Evolutionary conservation across 163 green algal genomes (phyloP), one percentile per base, ranked within the genome.

Genomic region (Chloroidium sp.): DNA sequence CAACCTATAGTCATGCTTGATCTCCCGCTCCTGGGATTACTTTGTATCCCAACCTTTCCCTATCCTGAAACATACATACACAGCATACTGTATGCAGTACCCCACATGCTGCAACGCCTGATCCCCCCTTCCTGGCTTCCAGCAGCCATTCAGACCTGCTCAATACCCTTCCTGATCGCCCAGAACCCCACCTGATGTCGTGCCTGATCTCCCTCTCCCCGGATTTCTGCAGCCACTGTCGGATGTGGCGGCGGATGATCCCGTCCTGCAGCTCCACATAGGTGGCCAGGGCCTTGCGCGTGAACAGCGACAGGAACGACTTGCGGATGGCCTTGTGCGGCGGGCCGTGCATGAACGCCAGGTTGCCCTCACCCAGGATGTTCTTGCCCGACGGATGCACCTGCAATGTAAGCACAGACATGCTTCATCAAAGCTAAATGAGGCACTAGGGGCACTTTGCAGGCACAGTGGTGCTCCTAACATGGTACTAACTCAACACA

Each of bases 251-350:
- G 1, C 91, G 86, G 75, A 97, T 93, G 79, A 97, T 83, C 36
- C 80, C 85, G 82, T 97, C 93, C 85, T 97, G 88, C 78, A 95
- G 86, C 80, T 86, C 62, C 4, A 94, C 87, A 85, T 97, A 97
- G 74, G 92, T 88, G 61, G 78, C 88, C 69, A 97, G 86, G 10
- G 93, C 93, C 81, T 92, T 92, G 83, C 91, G 90, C 1, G 93
- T 97, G 91, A 97, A 97, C 1, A 97, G 90, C 6, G 90, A 90
- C 62, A 97, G 79, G 87, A 97, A 97, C 3, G 87, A 93, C 87
- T 93, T 95, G 79, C 92, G 88, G 78, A 95, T 92, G 64, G 83
- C 84, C 83, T 92, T 83, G 82, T 82, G 92, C 4, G 89, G 62
- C 0, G 90, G 86, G 76, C 93, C 93, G 82, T 94, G 88, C 85